Percentiles rank a stretch among this genome's conserved stretches.
phyloP scores from a whole-genome alignment of 441 rosid species.

The Daphne laureola region DNA sequence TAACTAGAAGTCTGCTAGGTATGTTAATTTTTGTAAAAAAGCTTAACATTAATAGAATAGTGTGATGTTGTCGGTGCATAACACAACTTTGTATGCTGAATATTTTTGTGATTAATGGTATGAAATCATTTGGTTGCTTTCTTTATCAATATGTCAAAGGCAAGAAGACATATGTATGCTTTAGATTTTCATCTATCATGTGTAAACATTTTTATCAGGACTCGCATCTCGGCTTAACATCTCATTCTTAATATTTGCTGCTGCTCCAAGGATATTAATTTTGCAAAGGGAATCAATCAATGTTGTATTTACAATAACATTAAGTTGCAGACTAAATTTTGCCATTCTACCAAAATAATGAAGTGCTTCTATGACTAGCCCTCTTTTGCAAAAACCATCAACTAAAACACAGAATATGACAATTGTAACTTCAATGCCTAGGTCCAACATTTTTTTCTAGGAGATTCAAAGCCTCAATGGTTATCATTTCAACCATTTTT shows the following conservation, averaged over 20 bases:
- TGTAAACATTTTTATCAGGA: conserved; percentile 51
- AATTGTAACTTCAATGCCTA: conserved; percentile 39
- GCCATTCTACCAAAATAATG: conserved; percentile 38
- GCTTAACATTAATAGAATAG: too few species aligned
- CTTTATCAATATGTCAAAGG: too few species aligned
- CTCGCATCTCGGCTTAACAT: conserved; percentile 35
- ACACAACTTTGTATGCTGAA: too few species aligned
- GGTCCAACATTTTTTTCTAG: conserved; percentile 39
- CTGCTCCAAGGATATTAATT: conserved; percentile 43
- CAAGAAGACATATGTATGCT: conserved; percentile 48
- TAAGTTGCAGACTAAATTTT: conserved; percentile 45
- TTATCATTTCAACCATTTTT: too few species aligned
- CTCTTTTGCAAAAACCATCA: conserved; percentile 69
- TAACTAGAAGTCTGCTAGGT: too few species aligned
- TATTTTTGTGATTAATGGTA: too few species aligned
- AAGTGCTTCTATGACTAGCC: conserved; percentile 46
- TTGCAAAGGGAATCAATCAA: conserved; percentile 72
- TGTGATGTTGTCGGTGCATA: too few species aligned
- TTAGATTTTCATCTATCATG: conserved; percentile 58
- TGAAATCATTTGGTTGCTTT: too few species aligned
- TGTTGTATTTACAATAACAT: conserved; percentile 51
- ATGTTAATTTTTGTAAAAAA: too few species aligned
- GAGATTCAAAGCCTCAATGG: conserved; percentile 36
- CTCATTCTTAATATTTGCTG: conserved; percentile 38
- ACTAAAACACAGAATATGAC: conserved; percentile 59